These are phyloP conservation scores for Fibroporia radiculosa DNA, from an alignment of 768 basidiomycete genomes.

Conservation along the genomic window DNA sequence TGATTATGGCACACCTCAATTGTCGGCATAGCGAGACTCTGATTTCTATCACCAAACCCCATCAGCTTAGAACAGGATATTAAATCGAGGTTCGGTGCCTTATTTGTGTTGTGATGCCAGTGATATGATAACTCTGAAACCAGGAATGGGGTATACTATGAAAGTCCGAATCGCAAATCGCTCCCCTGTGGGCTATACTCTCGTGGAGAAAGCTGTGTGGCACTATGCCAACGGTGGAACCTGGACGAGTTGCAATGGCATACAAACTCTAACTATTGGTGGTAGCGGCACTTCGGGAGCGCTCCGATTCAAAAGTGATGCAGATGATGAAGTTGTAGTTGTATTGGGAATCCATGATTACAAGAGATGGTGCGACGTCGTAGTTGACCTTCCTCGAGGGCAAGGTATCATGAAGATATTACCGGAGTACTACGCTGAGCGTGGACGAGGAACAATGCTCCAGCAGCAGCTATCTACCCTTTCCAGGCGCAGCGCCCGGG, in stretches of 20 bases:
- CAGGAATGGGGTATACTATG: constrained; percentile 18
- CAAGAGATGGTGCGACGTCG: constrained; percentile 31
- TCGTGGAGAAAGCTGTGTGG: constrained; percentile 29
- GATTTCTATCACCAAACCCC: too few relatives aligned
- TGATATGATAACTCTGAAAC: too few relatives aligned
- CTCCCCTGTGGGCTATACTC: constrained; percentile 18
- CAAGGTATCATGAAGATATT: too few relatives aligned
- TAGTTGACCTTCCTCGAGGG: constrained; percentile 30
- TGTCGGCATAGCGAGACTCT: too few relatives aligned
- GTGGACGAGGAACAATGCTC: too few relatives aligned
- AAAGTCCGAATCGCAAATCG: background rate
- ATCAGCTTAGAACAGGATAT: too few relatives aligned
- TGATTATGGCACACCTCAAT: too few relatives aligned
- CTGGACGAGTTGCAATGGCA: constrained; percentile 20
- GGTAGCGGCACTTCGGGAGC: constrained; percentile 34
- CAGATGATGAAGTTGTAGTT: constrained; percentile 26
- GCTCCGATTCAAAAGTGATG: constrained; percentile 24
- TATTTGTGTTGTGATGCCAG: too few relatives aligned
- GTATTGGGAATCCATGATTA: constrained; percentile 33
- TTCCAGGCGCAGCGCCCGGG: too few relatives aligned
- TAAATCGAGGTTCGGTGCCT: too few relatives aligned
- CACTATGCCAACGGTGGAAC: constrained; percentile 21
- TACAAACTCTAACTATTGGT: constrained; percentile 25
- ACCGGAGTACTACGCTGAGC: too few relatives aligned
- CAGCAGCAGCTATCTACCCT: too few relatives aligned